Evolutionary conservation across 768 basidiomycete genomes (phyloP).

Genomic region (Boletus subparvulus): DNA sequence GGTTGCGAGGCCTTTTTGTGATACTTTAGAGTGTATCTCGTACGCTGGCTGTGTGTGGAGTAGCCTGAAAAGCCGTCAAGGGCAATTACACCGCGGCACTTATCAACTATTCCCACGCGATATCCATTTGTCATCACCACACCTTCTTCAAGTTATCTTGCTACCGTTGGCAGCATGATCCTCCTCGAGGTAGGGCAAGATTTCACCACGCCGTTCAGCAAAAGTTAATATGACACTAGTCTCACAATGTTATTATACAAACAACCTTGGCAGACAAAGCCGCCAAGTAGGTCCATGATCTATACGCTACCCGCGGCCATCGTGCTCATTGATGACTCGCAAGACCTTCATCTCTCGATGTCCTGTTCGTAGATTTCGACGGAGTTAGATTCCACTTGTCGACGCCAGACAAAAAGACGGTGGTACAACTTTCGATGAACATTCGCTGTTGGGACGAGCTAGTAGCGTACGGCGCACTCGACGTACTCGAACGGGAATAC

Average conservation of each 20-base stretch:
- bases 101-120: slow-evolving; percentile 31
- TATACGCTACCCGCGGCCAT: slow-evolving; percentile 2
- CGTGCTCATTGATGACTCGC: slow-evolving; percentile 16
- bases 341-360: slow-evolving; percentile 90
- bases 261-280: slow-evolving; percentile 86
- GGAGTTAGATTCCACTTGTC: slow-evolving; percentile 93
- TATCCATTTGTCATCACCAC: slow-evolving; percentile 5
- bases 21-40: slow-evolving; percentile 10
- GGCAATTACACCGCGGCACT: slow-evolving; percentile 20
- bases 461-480: slow-evolving; percentile 78
- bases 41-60: slow-evolving; percentile 4
- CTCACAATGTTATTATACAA: slow-evolving; percentile 92
- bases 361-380: slow-evolving; percentile 97
- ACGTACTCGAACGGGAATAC: slow-evolving; percentile 81
- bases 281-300: slow-evolving; percentile 57
- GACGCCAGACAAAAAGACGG: slow-evolving; percentile 81
- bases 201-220: not conserved
- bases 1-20: slow-evolving; percentile 18
- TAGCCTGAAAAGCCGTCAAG: slow-evolving; percentile 19
- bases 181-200: slow-evolving; percentile 66
- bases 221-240: slow-evolving; percentile 42
- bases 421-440: slow-evolving; percentile 88
- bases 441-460: slow-evolving; percentile 98
- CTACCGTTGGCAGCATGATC: slow-evolving; percentile 55
- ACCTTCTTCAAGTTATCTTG: not conserved